phyloP scores from a whole-genome alignment of 768 basidiomycete genomes.

The Auricularia auricula-judae region DNA sequence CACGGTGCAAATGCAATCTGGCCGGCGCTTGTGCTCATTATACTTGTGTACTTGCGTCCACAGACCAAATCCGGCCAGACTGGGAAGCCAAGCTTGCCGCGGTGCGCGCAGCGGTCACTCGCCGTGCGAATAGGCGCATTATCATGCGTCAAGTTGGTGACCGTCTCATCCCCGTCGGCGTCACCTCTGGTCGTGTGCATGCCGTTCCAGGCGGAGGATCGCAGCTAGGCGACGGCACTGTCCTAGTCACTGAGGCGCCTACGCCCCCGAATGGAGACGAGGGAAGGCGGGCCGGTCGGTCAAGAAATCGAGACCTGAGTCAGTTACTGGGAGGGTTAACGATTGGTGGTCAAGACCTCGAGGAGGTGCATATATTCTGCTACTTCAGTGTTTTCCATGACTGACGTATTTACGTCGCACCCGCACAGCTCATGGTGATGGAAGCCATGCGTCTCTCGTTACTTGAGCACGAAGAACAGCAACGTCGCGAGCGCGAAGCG shows the following conservation, averaged over 20 bases:
- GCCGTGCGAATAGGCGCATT: constrained; percentile 90
- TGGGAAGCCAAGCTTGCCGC: constrained; percentile 95
- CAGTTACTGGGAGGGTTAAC: constrained; percentile 53
- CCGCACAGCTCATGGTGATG: constrained; percentile 84
- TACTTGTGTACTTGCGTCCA: constrained; percentile 2
- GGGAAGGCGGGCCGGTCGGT: neutral
- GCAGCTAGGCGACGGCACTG: constrained; percentile 3
- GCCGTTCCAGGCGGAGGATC: constrained; percentile 40
- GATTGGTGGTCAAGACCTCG: constrained; percentile 77
- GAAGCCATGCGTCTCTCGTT: constrained; percentile 96
- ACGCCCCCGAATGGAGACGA: neutral
- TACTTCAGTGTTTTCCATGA: constrained; percentile 8
- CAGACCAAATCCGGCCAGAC: constrained; percentile 94
- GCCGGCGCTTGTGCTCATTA: constrained; percentile 4
- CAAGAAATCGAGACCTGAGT: constrained; percentile 40
- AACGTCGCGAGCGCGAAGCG: constrained; percentile 36
- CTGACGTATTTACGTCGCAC: neutral
- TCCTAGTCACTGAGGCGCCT: neutral
- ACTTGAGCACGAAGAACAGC: constrained; percentile 90
- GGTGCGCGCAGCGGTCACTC: constrained; percentile 89
- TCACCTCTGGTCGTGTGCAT: constrained; percentile 80
- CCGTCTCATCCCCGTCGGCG: constrained; percentile 91
- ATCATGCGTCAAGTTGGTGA: constrained; percentile 99
- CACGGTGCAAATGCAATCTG: neutral
- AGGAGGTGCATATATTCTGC: constrained; percentile 51